phyloP scores from a whole-genome alignment of 2,329 filamentous ascomycete genomes.

The Fusarium sp. region DNA sequence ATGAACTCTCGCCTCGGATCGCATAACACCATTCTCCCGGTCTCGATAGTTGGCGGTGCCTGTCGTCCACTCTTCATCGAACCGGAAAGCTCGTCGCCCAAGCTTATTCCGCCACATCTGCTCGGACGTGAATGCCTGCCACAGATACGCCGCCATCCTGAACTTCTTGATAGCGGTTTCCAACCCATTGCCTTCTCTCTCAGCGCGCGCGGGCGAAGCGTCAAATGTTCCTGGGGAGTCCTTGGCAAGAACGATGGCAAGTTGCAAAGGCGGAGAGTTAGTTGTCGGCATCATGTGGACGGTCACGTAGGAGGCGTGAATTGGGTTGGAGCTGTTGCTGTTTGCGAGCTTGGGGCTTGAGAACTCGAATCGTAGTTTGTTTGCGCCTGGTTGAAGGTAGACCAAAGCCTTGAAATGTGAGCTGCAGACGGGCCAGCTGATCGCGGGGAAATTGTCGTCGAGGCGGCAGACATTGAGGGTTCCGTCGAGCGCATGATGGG shows the following conservation, averaged over 20 bases:
- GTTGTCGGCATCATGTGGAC: constrained; percentile 88
- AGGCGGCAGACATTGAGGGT: constrained; percentile 82
- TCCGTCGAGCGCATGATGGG: constrained; percentile 79
- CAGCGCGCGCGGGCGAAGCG: constrained; percentile 78
- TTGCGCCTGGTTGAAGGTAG: constrained; percentile 91
- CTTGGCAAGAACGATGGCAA: constrained; percentile 87
- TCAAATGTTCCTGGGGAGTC: constrained; percentile 91
- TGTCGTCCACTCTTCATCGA: constrained; percentile 94
- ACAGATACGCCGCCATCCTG: constrained; percentile 93
- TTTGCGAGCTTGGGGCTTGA: constrained; percentile 83
- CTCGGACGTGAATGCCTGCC: constrained; percentile 97
- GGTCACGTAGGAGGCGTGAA: constrained; percentile 83
- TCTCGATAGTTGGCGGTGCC: constrained; percentile 85
- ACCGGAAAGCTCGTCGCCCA: constrained; percentile 86
- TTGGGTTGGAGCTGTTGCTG: constrained; percentile 72
- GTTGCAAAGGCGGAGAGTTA: constrained; percentile 84
- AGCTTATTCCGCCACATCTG: constrained; percentile 94
- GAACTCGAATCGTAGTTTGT: constrained; percentile 90
- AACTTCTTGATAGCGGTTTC: constrained; percentile 89
- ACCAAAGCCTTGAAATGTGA: constrained; percentile 93
- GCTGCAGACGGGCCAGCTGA: constrained; percentile 86
- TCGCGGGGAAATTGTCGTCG: constrained; percentile 86
- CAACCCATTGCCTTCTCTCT: constrained; percentile 84
- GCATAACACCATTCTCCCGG: constrained; percentile 76
- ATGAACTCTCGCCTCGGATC: constrained; percentile 92